Percentiles rank a stretch among this genome's conserved stretches.
Conservation (phyloP, 495 filamentous ascomycete genomes). For the Penicillium argentinense region DNA sequence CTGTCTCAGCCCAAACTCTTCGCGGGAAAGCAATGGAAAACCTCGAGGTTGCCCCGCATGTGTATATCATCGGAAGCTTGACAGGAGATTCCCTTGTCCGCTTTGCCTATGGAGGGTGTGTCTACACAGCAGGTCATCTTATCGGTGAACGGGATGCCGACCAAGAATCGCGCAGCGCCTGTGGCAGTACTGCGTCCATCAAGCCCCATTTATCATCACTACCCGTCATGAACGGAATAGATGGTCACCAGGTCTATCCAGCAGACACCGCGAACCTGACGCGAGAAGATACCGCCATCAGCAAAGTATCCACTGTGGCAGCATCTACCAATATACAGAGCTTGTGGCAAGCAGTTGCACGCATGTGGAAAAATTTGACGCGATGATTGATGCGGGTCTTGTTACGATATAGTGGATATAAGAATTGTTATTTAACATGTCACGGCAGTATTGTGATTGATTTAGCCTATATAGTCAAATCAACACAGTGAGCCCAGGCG, state of each 20-base stretch:
- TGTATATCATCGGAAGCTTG: conserved; percentile 65
- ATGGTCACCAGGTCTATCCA: conserved; percentile 39
- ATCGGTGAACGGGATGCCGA: conserved; percentile 27
- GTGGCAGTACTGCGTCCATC: conserved; percentile 16
- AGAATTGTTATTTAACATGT: too few relatives aligned
- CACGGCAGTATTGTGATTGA: neutral
- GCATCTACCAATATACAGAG: conserved; percentile 11
- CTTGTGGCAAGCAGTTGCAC: conserved; percentile 26
- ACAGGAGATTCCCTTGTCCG: conserved; percentile 66
- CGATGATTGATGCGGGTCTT: conserved; percentile 11
- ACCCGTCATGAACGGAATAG: conserved; percentile 42
- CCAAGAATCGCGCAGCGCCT: conserved; percentile 14
- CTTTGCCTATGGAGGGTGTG: conserved; percentile 63
- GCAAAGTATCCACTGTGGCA: conserved; percentile 17
- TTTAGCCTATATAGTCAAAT: too few relatives aligned
- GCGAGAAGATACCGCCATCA: conserved; percentile 23
- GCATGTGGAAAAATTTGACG: conserved; percentile 23
- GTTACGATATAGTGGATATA: too few relatives aligned
- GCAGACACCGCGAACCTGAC: conserved; percentile 9
- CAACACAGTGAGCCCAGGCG: too few relatives aligned
- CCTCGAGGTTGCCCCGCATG: conserved; percentile 52
- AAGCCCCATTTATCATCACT: conserved; percentile 24
- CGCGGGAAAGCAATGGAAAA: conserved; percentile 53
- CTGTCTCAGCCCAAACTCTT: conserved; percentile 56
- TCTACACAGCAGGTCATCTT: conserved; percentile 57